Percentiles rank a stretch among this genome's conserved stretches.
phyloP scores from a whole-genome alignment of 805 yeast species.

The Ascoidea asiatica region DNA sequence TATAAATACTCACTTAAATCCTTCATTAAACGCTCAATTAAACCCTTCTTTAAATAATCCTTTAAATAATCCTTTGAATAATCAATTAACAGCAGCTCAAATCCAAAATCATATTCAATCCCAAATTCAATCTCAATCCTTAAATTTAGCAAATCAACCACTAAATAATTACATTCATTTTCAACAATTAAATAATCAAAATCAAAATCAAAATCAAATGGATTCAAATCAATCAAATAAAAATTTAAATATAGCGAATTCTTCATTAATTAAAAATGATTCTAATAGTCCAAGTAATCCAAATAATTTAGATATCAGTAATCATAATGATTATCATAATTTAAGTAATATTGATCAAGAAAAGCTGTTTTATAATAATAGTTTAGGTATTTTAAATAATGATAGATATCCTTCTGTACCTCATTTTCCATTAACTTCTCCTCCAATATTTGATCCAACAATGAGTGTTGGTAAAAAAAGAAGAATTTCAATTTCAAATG shows the following conservation, averaged over 20 bases:
- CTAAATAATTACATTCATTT: no score
- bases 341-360: no score
- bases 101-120: neutral
- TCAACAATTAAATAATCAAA: no score
- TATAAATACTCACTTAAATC: neutral
- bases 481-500: constrained; percentile 71
- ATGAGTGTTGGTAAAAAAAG: constrained; percentile 32
- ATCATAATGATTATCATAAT: no score
- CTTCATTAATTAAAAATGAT: no score
- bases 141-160: neutral
- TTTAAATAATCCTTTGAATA: neutral
- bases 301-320: no score
- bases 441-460: constrained; percentile 31
- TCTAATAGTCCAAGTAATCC: no score
- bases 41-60: neutral
- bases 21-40: neutral
- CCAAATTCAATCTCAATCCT: neutral
- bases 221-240: no score
- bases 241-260: no score
- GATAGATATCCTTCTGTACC: neutral
- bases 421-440: constrained; percentile 21
- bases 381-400: neutral
- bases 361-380: neutral
- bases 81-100: neutral
- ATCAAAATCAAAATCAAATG: no score